Conservation (phyloP, 2,329 filamentous ascomycete genomes). For the Thermomyces lanuginosus region DNA sequence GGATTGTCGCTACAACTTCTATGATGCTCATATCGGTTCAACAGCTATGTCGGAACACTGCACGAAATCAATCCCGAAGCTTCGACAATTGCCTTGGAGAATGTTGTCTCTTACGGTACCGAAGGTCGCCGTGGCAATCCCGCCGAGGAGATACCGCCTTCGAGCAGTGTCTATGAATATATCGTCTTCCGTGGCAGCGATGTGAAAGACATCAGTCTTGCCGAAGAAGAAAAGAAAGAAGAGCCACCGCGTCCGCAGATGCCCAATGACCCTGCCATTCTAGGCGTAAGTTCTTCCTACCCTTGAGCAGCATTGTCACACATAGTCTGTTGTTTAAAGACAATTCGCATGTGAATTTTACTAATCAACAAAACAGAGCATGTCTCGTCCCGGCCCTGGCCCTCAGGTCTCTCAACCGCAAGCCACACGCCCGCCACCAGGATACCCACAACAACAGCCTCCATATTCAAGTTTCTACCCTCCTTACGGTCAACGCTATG, state of each 20-base stretch:
- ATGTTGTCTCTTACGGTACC: constrained; percentile 86
- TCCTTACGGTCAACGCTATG: constrained; percentile 31
- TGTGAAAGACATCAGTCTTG: constrained; percentile 93
- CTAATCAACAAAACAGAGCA: no score
- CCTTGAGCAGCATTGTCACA: no score
- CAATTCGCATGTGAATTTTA: constrained; percentile 7
- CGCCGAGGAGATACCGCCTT: constrained; percentile 66
- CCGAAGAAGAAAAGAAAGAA: constrained; percentile 56
- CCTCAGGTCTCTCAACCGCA: constrained; percentile 17
- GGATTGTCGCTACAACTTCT: background rate
- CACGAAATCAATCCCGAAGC: constrained; percentile 97
- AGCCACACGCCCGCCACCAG: constrained; percentile 21
- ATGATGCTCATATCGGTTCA: constrained; percentile 18
- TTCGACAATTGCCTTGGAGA: constrained; percentile 90
- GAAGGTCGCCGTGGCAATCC: constrained; percentile 71
- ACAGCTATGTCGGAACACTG: constrained; percentile 83
- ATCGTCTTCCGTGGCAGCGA: constrained; percentile 97
- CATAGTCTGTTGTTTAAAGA: constrained; percentile 7
- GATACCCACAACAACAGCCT: constrained; percentile 27
- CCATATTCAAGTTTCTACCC: constrained; percentile 30
- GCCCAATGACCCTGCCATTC: constrained; percentile 88
- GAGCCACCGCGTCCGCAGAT: constrained; percentile 61
- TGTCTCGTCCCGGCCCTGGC: constrained; percentile 27
- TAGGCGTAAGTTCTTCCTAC: constrained; percentile 62
- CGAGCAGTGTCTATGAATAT: constrained; percentile 88